Evolutionary conservation across 257 asterid genomes (phyloP).

Genomic region (Petrea volubilis): DNA sequence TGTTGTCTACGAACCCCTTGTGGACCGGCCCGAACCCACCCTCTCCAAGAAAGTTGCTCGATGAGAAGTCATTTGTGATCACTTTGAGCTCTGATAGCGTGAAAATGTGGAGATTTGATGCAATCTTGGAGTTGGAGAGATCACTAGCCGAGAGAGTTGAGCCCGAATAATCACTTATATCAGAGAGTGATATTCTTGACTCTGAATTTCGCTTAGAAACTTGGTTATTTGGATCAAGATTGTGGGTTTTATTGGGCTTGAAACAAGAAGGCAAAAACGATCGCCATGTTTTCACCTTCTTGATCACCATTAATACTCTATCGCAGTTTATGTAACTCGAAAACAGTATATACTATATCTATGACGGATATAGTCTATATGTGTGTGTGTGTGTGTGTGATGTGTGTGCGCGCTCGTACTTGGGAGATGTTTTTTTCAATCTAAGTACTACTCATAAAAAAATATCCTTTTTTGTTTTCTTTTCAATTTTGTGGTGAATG

Average conservation of each 20-base stretch:
- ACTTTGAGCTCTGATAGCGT: constrained; percentile 49
- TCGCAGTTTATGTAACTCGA: background rate
- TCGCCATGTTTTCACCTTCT: constrained; percentile 17
- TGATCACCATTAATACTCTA: constrained; percentile 3
- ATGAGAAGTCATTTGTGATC: constrained; percentile 50
- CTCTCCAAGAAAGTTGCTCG: constrained; percentile 66
- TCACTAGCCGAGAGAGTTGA: constrained; percentile 49
- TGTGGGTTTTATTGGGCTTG: constrained; percentile 6
- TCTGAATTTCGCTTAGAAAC: constrained; percentile 25
- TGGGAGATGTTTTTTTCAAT: background rate
- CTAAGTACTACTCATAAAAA: background rate
- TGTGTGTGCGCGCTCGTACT: no score
- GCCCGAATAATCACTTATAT: constrained; percentile 63
- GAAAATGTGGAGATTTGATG: constrained; percentile 72
- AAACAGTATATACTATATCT: background rate
- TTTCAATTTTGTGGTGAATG: no score
- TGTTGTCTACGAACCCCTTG: constrained; percentile 73
- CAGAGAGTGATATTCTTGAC: constrained; percentile 56
- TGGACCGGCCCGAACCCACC: constrained; percentile 97
- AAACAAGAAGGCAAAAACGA: constrained; percentile 33
- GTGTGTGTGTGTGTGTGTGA: background rate
- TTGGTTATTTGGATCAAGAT: constrained; percentile 17
- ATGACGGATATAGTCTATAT: background rate
- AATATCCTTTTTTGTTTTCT: background rate
- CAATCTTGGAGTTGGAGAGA: constrained; percentile 52